Evolutionary conservation across 257 asterid genomes (phyloP).

Genomic region (Solanum ahanhuiri): DNA sequence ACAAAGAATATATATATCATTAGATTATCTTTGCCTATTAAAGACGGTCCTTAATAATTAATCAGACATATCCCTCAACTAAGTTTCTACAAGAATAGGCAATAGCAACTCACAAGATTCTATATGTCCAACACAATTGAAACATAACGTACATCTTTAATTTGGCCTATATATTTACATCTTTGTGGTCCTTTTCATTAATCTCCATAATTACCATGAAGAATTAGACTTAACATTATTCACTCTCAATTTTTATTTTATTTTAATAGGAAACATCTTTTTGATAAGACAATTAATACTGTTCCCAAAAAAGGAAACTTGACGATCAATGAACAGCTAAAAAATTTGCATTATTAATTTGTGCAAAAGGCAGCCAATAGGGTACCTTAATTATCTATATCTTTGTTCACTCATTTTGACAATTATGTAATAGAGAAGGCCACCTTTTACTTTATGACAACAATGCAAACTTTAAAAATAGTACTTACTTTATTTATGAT

Average conservation of each 20-base stretch:
- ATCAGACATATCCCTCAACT: background rate
- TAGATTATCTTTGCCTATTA: background rate
- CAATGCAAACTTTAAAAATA: conserved; percentile 9
- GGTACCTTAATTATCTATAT: background rate
- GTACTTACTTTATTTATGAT: background rate
- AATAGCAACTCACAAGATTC: background rate
- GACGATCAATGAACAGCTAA: background rate
- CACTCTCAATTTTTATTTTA: background rate
- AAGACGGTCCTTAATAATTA: background rate
- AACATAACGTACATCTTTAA: background rate
- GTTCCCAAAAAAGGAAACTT: background rate
- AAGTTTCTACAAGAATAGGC: background rate
- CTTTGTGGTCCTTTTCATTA: background rate
- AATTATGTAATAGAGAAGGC: background rate
- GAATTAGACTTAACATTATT: background rate
- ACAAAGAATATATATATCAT: background rate
- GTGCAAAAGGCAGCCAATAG: background rate
- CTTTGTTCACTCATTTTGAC: background rate
- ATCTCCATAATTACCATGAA: background rate
- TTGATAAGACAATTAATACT: background rate
- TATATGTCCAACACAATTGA: background rate
- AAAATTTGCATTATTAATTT: background rate
- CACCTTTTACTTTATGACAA: conserved; percentile 4
- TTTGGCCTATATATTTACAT: background rate
- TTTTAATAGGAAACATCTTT: background rate